Conservation (phyloP, 352 stramenopile species). For the Globisporangium apiculatum region DNA sequence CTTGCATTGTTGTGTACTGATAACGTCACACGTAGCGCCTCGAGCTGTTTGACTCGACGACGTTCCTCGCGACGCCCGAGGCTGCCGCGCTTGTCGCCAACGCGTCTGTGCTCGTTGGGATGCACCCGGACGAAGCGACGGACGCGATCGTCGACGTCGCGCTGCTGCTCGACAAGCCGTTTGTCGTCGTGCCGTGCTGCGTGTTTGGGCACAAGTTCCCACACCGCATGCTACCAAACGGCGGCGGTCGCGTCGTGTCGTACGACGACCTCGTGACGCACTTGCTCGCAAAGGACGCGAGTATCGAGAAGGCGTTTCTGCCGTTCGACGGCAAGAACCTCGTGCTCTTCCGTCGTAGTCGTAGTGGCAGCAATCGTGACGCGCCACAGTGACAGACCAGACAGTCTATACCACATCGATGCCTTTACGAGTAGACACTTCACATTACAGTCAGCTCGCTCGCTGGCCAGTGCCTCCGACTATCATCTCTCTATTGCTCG, state of each 20-base stretch:
- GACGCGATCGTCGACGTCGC: slow-evolving; percentile 93
- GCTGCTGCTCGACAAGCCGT: slow-evolving; percentile 86
- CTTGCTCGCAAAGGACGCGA: slow-evolving; percentile 54
- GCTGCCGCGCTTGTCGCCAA: slow-evolving; percentile 54
- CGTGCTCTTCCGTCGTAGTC: slow-evolving; percentile 51
- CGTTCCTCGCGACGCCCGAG: slow-evolving; percentile 36
- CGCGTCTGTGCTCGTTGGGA: slow-evolving; percentile 84
- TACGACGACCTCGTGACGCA: slow-evolving; percentile 80
- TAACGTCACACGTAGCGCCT: slow-evolving; percentile 14
- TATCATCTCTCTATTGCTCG: no score
- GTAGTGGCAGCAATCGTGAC: not conserved
- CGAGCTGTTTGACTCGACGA: slow-evolving; percentile 57
- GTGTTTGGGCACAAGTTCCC: slow-evolving; percentile 92
- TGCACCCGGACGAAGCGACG: slow-evolving; percentile 94
- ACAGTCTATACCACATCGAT: not conserved
- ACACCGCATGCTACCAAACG: slow-evolving; percentile 30
- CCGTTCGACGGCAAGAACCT: slow-evolving; percentile 82
- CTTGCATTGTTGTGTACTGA: not conserved
- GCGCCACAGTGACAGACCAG: not conserved
- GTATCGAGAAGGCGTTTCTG: slow-evolving; percentile 57
- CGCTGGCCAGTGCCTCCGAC: no score
- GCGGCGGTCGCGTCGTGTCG: slow-evolving; percentile 49
- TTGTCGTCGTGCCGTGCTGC: slow-evolving; percentile 95
- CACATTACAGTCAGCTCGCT: no score
- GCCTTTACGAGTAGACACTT: no score